Evolutionary conservation across 345 rosid species (phyloP).

Genomic region (Eucalyptus pauciflora): DNA sequence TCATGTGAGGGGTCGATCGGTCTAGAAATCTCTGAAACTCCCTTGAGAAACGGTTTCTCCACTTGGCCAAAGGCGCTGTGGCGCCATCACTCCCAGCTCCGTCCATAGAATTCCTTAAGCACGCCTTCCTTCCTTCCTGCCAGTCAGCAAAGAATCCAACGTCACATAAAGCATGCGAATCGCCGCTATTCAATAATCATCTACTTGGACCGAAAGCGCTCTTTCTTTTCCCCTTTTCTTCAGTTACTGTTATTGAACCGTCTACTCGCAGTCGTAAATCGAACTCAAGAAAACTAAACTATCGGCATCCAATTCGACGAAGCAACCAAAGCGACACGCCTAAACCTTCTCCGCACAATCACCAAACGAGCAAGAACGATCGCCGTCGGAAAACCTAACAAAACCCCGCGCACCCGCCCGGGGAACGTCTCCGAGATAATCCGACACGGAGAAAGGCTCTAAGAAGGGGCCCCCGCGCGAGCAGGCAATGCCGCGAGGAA

Average conservation of each 20-base stretch:
- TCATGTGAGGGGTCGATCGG: slow-evolving; percentile 36
- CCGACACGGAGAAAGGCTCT: not conserved
- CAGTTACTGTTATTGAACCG: not conserved
- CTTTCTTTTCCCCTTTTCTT: not conserved
- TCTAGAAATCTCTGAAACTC: slow-evolving; percentile 42
- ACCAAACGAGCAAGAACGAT: not conserved
- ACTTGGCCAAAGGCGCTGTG: slow-evolving; percentile 27
- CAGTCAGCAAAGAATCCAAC: not conserved
- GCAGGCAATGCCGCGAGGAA: not conserved
- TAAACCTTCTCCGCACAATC: not conserved
- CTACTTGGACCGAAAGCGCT: not conserved
- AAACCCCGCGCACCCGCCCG: not conserved
- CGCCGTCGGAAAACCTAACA: not conserved
- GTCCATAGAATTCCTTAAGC: slow-evolving; percentile 11
- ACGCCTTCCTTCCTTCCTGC: not conserved
- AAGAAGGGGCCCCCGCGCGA: not conserved
- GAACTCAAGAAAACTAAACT: not conserved
- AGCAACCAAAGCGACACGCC: not conserved
- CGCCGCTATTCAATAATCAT: not conserved
- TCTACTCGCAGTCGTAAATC: not conserved
- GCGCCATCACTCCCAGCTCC: slow-evolving; percentile 19
- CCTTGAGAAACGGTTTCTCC: slow-evolving; percentile 32
- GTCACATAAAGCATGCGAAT: not conserved
- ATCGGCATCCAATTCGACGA: not conserved
- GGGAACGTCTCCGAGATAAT: not conserved